Evolutionary conservation across 116 monocot species (phyloP), one percentile per base, ranked within the genome.

Genomic region (Posidonia oceanica): DNA sequence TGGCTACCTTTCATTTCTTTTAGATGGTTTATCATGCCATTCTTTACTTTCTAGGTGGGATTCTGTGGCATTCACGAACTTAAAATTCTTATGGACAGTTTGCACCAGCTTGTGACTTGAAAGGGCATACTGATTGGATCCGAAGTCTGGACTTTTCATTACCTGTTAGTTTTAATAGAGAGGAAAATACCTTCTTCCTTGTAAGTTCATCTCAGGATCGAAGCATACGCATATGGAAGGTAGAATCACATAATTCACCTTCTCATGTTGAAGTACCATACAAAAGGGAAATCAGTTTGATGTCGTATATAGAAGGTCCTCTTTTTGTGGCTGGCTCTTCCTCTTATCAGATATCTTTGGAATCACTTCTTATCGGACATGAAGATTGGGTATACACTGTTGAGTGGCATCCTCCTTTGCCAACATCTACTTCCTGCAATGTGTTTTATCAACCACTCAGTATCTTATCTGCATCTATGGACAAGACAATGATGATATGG

Each of bases 401-500:
- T 40, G 64, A 83, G 58, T 99, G 99, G 99, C 87, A 88, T 40
- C 93, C 99, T 72, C 91, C 82, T 75, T 59, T 79, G 54, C 63
- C 61, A 52, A 42, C 18, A 52, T 73, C 64, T 66, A 23, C 23
- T 52, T 44, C 67, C 75, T 74, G 54, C 0, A 61, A 18, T 58
- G 70, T 81, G 62, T 67, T 18, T 66, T 61, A 77, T 64, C 99
- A 99, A 73, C 86, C 93, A 1, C 81, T 89, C 77, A 88, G 90
- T 74, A 86, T 99, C 63, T 70, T 99, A 69, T 99, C 99, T 71
- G 99, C 90, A 68, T 99, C 99, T 23, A 99, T 99, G 90, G 99
- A 99, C 69, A 99, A 99, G 76, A 93, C 86, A 59, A 99, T 99
- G 99, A 99, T 99, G 99, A 99, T 99, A 41, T 99, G 99, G 99